Evolutionary conservation across 495 filamentous ascomycete genomes (phyloP), one percentile per base, ranked within the genome.

Genomic region (Lophiotrema nucula): DNA sequence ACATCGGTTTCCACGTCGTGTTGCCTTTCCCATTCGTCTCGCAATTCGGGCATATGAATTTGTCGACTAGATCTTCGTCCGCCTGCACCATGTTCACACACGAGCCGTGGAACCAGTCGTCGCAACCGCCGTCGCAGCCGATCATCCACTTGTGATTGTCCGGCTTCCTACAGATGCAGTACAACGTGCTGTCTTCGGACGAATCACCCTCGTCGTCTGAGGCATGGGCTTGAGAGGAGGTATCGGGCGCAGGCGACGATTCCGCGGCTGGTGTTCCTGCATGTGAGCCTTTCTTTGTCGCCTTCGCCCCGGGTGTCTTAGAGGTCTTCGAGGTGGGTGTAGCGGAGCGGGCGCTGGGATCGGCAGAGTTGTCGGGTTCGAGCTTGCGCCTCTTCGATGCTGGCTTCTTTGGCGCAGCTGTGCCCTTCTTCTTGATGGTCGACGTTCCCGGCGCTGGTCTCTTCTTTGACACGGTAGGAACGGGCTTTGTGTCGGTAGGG

Each of bases 111-210:
- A 81, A 89, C 86, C 86, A 89, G 66, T 88, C 86, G 24, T 88
- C 82, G 57, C 86, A 89, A 4, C 74, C 80, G 13, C 84, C 84
- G 64, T 89, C 85, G 58, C 86, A 89, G 3, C 73, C 83, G 62
- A 89, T 86, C 86, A 89, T 89, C 81, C 84, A 87, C 11, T 79
- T 84, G 61, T 88, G 85, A 58, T 88, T 85, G 63, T 89, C 86
- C 15, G 83, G 83, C 54, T 78, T 79, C 43, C 85, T 80, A 59
- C 86, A 89, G 50, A 88, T 84, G 71, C 86, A 89, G 67, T 83
- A 89, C 13, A 85, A 27, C 33, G 77, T 74, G 28, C 52, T 56
- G 43, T 59, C 68, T 18, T 76, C 74, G 13, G 60, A 63, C 2
- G 60, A 63, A 0, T 63, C 60, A 1, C 24, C 77, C 22, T 69